Conservation (phyloP, 2,329 filamentous ascomycete genomes). For the Rachicladosporium sp. region DNA sequence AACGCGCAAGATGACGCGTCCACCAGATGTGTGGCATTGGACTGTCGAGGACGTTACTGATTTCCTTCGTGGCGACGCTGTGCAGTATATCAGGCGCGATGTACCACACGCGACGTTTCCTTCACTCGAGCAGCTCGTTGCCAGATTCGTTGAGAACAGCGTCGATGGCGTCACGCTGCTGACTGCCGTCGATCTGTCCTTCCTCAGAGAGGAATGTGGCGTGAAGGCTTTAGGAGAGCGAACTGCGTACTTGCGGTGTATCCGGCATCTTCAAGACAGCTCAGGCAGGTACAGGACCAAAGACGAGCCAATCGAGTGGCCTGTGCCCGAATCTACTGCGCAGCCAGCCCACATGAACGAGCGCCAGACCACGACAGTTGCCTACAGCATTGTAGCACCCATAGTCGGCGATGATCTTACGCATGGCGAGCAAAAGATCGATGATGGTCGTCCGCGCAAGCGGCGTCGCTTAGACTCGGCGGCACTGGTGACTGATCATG, state of each 20-base stretch:
- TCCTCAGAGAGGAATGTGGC: constrained; percentile 43
- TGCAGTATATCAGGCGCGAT: constrained; percentile 6
- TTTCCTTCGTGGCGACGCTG: constrained; percentile 45
- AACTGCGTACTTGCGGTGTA: constrained; percentile 44
- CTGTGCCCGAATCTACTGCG: too few relatives aligned
- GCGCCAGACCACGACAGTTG: background rate
- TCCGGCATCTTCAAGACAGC: constrained; percentile 45
- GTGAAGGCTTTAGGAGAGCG: constrained; percentile 48
- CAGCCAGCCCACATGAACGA: background rate
- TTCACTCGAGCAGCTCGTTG: constrained; percentile 41
- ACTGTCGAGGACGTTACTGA: constrained; percentile 52
- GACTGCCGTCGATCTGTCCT: constrained; percentile 38
- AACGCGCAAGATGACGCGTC: constrained; percentile 1
- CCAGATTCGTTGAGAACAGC: constrained; percentile 46
- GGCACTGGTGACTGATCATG: background rate
- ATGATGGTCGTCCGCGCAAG: constrained; percentile 18
- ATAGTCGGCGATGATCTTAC: background rate
- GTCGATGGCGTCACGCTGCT: constrained; percentile 56
- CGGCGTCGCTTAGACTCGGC: constrained; percentile 17
- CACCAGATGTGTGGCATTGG: constrained; percentile 63
- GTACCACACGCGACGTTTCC: constrained; percentile 34
- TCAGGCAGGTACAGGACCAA: constrained; percentile 30
- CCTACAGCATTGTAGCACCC: too few relatives aligned
- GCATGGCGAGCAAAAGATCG: constrained; percentile 15
- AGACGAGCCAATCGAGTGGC: background rate